Percentiles rank a stretch among this genome's conserved stretches.
Conservation (phyloP, 228 moss, liverwort and hornwort genomes). For the Sphagnum magellanicum region DNA sequence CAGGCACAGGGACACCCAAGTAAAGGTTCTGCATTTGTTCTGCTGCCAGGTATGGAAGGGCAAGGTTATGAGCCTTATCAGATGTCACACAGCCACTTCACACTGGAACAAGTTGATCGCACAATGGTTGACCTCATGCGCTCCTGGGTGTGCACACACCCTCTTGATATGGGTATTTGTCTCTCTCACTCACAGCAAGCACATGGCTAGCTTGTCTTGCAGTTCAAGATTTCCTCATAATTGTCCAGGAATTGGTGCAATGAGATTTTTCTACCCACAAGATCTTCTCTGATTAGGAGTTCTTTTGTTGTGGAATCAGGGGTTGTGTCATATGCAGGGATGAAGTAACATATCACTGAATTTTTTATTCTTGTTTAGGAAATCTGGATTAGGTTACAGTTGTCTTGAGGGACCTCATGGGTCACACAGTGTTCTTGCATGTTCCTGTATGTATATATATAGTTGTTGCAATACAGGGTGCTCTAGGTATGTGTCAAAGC, state of each 20-base stretch:
- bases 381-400: conserved; percentile 12
- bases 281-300: too few relatives aligned
- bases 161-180: conserved; percentile 36
- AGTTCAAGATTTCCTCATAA: neutral
- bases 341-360: neutral
- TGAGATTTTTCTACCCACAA: too few relatives aligned
- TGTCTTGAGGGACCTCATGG: too few relatives aligned
- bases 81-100: conserved; percentile 47
- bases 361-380: neutral
- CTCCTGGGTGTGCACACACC: conserved; percentile 34
- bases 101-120: conserved; percentile 56
- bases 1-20: conserved; percentile 76
- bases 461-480: too few relatives aligned
- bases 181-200: neutral
- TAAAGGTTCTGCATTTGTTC: conserved; percentile 60
- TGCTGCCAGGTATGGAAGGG: conserved; percentile 54
- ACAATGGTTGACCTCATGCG: conserved; percentile 48
- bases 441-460: too few relatives aligned
- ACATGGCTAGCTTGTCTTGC: neutral
- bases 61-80: conserved; percentile 72
- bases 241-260: too few relatives aligned
- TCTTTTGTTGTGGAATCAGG: too few relatives aligned
- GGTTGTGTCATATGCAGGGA: too few relatives aligned
- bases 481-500: too few relatives aligned
- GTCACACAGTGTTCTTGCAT: too few relatives aligned